Evolutionary conservation across 2,329 filamentous ascomycete genomes (phyloP).

Genomic region (Aspergillaceae sp.): DNA sequence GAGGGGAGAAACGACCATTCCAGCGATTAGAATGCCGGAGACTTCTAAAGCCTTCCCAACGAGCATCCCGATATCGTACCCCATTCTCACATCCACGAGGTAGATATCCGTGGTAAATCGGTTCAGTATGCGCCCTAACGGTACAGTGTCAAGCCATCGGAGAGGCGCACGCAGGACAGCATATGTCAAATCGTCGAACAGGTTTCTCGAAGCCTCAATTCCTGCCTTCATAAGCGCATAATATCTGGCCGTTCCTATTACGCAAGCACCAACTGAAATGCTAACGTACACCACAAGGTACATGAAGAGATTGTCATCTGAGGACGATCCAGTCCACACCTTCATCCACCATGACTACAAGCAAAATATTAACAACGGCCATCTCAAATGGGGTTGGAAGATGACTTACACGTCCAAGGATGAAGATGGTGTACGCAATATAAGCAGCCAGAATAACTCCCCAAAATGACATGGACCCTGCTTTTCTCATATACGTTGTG

Average conservation of each 20-base stretch:
- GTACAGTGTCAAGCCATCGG: constrained; percentile 69
- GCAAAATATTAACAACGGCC: background rate
- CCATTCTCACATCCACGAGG: constrained; percentile 58
- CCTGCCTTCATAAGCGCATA: constrained; percentile 39
- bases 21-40: constrained; percentile 57
- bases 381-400: no score
- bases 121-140: constrained; percentile 65
- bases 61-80: constrained; percentile 54
- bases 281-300: constrained; percentile 49
- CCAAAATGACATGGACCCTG: constrained; percentile 58
- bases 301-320: constrained; percentile 41
- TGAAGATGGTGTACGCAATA: constrained; percentile 45
- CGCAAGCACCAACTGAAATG: constrained; percentile 49
- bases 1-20: constrained; percentile 56
- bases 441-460: constrained; percentile 46
- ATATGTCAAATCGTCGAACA: constrained; percentile 60
- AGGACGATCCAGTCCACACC: constrained; percentile 36
- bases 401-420: constrained; percentile 42
- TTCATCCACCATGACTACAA: constrained; percentile 41
- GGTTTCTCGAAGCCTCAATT: constrained; percentile 54
- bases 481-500: constrained; percentile 55
- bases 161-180: constrained; percentile 61
- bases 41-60: constrained; percentile 54
- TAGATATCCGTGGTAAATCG: constrained; percentile 69
- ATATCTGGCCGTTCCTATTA: constrained; percentile 44